Evolutionary conservation across 2,329 filamentous ascomycete species (phyloP).

Genomic region (Colletotrichum gloeosporioides): DNA sequence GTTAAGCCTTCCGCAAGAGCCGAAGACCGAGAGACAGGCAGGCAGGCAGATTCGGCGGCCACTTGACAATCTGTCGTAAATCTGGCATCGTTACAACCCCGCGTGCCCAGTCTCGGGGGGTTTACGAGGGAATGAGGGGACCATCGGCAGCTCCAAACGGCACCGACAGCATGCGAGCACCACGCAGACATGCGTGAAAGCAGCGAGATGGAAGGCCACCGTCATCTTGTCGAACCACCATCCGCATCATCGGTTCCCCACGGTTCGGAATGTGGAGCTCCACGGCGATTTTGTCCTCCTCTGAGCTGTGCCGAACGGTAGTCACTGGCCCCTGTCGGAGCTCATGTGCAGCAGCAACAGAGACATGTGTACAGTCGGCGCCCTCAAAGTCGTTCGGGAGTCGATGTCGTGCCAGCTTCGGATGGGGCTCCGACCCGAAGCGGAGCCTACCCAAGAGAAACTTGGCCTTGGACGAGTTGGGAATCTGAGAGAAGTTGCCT

Average conservation of each 20-base stretch:
- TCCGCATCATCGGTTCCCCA: not conserved
- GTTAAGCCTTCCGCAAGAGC: not conserved
- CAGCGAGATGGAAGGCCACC: not conserved
- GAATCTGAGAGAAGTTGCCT: not conserved
- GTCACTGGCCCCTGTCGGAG: not conserved
- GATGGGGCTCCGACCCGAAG: constrained; percentile 15
- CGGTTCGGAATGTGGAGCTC: constrained; percentile 17
- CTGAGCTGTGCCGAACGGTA: not conserved
- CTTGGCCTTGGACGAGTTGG: not conserved
- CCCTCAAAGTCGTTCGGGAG: not conserved
- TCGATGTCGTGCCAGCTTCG: constrained; percentile 4
- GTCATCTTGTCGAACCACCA: not conserved
- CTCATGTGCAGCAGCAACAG: not conserved
- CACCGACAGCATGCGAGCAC: not conserved
- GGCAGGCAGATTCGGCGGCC: not conserved
- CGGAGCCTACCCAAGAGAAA: not conserved
- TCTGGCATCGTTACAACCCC: not conserved
- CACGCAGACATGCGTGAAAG: not conserved
- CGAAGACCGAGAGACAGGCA: not conserved
- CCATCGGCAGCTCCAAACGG: not conserved
- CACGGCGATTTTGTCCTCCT: not conserved
- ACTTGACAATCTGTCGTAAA: not conserved
- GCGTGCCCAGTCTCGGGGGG: not conserved
- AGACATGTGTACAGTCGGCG: not conserved
- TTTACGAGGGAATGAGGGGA: not conserved